phyloP scores from a whole-genome alignment of 805 yeast genomes.

The Saccharomycopsis fibuligera region DNA sequence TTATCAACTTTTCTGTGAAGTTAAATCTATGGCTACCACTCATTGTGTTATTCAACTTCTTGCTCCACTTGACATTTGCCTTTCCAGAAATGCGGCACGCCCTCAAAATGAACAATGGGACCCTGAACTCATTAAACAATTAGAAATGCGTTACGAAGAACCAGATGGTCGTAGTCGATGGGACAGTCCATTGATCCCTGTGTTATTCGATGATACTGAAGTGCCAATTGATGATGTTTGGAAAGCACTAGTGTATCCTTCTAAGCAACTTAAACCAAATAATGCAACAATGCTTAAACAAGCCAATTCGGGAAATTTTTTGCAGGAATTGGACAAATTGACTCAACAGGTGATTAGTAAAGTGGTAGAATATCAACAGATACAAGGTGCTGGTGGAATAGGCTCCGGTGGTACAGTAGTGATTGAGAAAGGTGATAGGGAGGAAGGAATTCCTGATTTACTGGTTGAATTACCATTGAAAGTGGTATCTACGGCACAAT shows the following conservation, averaged over 20 bases:
- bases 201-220: constrained; percentile 44
- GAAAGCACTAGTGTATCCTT: constrained; percentile 43
- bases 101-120: constrained; percentile 50
- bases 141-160: constrained; percentile 86
- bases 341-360: constrained; percentile 61
- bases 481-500: constrained; percentile 61
- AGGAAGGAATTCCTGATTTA: constrained; percentile 34
- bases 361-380: constrained; percentile 56
- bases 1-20: constrained; percentile 90
- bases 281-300: constrained; percentile 80
- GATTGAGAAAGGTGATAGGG: constrained; percentile 34
- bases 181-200: constrained; percentile 87
- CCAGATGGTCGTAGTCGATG: constrained; percentile 82
- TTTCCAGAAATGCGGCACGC: constrained; percentile 40
- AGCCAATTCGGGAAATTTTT: constrained; percentile 66
- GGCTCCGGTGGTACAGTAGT: constrained; percentile 43
- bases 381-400: constrained; percentile 30
- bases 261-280: constrained; percentile 55
- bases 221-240: constrained; percentile 63
- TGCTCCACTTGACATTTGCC: constrained; percentile 55
- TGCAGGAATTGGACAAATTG: constrained; percentile 68
- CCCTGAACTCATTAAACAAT: constrained; percentile 52
- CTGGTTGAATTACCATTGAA: constrained; percentile 57
- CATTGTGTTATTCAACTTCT: constrained; percentile 78
- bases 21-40: constrained; percentile 75